Evolutionary conservation across 768 basidiomycete species (phyloP), one percentile per base, ranked within the genome.

Genomic region (Naganishia vaughanmartiniae): DNA sequence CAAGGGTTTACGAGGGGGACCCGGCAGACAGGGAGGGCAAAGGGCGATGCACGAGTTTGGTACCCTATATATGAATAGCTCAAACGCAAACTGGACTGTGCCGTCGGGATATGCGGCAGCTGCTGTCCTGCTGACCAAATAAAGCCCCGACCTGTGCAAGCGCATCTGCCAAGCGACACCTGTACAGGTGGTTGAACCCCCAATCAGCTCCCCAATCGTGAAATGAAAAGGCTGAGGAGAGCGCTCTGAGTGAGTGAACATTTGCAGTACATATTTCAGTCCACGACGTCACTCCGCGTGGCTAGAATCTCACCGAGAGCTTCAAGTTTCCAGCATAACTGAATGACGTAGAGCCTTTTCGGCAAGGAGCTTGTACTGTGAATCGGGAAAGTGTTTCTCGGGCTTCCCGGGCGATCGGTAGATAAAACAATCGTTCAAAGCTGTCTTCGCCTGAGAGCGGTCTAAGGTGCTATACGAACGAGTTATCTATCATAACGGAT

Each of bases 211-310:
- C n/a, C n/a, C n/a, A n/a, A n/a, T 36, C 5, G 36, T 5, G 36
- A 36, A 36, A 12, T 5, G 36, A 36, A 36, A 12, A 12, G 46
- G 39, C 39, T 42, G 17, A 21, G 46, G 46, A 46, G 17, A 46
- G 15, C 9, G 46, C 6, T 17, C 17, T 26, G 39, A 42, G 39
- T 26, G n/a, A 15, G 15, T 7, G 42, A 42, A 42, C 42, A 15
- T 36, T 36, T 36, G 6, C 34, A 42, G 42, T 42, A 42, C 17
- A 2, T 42, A 4, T 5, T 36, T 36, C 48, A 26, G 48, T n/a
- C 48, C 48, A 51, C n/a, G 17, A 51, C 48, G 48, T 51, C 48
- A 51, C 48, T 21, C 24, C 48, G 48, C 48, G 48, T 51, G 48
- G 48, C n/a, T 12, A 14, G 21, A 11, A 15, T 42, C 42, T 42